Evolutionary conservation across 192 early-diverging fungal species (phyloP), one percentile per base, ranked within the genome.

Genomic region (Backusella morwellensis): DNA sequence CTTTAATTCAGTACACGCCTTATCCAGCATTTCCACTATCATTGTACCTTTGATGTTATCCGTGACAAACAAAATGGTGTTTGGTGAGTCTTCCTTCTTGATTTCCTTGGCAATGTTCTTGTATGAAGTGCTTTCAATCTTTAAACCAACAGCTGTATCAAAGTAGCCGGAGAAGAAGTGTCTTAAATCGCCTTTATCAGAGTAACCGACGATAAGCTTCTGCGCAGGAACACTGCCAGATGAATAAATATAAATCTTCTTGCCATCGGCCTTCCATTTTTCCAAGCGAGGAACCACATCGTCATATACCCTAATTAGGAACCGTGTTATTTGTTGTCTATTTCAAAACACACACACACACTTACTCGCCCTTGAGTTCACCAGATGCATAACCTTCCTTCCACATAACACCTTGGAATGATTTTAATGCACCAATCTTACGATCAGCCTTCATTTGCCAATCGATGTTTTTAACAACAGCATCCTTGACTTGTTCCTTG

Each of bases 361-460:
- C 91, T 82, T 87, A 95, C 92, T 81, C 86, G 66, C 95, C 92
- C 73, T 86, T 84, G 40, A 99, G 80, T 74, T 90, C 85, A 12
- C 95, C 95, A 23, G 81, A 85, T 59, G 89, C 85, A 77, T 93
- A 99, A 0, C 95, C 98, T 63, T 86, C 88, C 73, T 90, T 84
- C 98, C 98, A 99, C 90, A 99, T 97, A 79, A 91, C 95, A n/a
- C 98, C 96, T 81, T 99, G 95, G 59, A 98, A 92, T 6, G 90
- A 86, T 79, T 97, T 97, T 3, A 99, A 78, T 0, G 97, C 91
- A 4, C 91, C 94, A 44, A 96, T 93, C 83, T 99, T 98, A 50
- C 97, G 90, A 78, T 99, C 96, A 1, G 81, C 80, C 23, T 75
- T 77, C 93, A 99, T 97, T 80, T 95, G 94, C 92, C 91, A 95